Evolutionary conservation across 2,329 filamentous ascomycete genomes (phyloP).

Genomic region (Epichloe bromicola): DNA sequence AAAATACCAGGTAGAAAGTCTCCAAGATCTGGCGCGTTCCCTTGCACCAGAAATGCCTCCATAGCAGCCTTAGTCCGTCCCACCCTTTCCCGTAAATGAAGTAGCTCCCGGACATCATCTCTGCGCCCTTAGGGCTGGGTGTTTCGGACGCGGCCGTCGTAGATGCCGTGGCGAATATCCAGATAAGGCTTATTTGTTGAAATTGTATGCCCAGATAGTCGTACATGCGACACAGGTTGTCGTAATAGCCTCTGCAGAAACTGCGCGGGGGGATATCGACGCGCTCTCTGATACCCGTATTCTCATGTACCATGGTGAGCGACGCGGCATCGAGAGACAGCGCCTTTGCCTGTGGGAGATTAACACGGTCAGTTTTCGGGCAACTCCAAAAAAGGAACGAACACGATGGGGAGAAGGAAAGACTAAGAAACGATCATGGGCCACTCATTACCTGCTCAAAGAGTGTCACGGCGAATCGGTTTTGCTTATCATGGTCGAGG

Average conservation of each 20-base stretch:
- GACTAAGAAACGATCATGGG: no score
- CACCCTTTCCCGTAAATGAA: conserved; percentile 42
- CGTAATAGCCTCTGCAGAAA: conserved; percentile 33
- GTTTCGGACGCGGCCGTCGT: conserved; percentile 1
- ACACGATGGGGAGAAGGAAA: no score
- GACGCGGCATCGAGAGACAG: conserved; percentile 27
- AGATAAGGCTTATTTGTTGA: conserved; percentile 37
- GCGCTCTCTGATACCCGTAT: conserved; percentile 18
- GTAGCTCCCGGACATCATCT: conserved; percentile 22
- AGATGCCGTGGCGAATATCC: conserved; percentile 31
- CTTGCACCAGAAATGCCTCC: conserved; percentile 22
- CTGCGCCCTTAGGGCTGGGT: conserved; percentile 5
- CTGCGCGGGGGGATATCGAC: conserved; percentile 28
- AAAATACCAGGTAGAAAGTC: conserved; percentile 29
- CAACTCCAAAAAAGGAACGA: no score
- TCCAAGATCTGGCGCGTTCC: conserved; percentile 29
- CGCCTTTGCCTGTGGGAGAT: conserved; percentile 14
- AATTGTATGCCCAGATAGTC: conserved; percentile 37
- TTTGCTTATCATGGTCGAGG: conserved; percentile 17
- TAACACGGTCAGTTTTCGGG: not conserved
- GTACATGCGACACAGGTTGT: conserved; percentile 43
- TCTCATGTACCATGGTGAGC: conserved; percentile 20
- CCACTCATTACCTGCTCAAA: conserved; percentile 22
- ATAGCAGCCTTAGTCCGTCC: conserved; percentile 32
- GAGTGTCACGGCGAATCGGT: conserved; percentile 20